Evolutionary conservation across 140 eudicot genomes (phyloP).

Genomic region (Bidens hawaiensis): DNA sequence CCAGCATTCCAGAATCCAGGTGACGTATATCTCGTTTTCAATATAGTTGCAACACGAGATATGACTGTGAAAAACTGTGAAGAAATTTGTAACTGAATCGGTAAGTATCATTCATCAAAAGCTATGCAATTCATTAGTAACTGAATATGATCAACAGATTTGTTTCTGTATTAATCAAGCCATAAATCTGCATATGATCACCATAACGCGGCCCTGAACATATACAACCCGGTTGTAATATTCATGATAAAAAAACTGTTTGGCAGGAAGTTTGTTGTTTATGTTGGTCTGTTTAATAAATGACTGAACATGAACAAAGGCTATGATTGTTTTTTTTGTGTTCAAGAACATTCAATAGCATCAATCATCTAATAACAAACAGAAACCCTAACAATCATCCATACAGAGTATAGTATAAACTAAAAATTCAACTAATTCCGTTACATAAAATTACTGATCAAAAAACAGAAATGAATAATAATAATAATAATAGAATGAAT

Average conservation of each 20-base stretch:
- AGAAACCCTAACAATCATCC: conserved; percentile 1
- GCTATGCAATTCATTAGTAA: not conserved
- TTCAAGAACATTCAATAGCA: too few species aligned
- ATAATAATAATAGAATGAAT: not conserved
- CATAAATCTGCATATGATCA: conserved; percentile 4
- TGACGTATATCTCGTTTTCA: conserved; percentile 82
- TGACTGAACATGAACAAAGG: too few species aligned
- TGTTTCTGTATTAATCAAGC: not conserved
- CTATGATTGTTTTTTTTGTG: too few species aligned
- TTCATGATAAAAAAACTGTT: too few species aligned
- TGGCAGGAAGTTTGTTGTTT: too few species aligned
- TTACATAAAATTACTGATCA: not conserved
- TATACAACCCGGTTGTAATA: too few species aligned
- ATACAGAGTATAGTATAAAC: not conserved
- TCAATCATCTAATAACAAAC: not conserved
- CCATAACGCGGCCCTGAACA: not conserved
- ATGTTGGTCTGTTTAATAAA: too few species aligned
- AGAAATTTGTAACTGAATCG: not conserved
- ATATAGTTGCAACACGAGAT: conserved; percentile 79
- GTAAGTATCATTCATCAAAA: not conserved
- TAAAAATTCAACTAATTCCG: too few species aligned
- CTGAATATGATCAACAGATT: not conserved
- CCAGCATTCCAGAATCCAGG: conserved; percentile 89
- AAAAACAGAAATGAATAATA: not conserved
- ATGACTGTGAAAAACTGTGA: conserved; percentile 67